Base-by-base conservation (phyloP, 129 eudicot genomes). In the Daucus carota region DNA sequence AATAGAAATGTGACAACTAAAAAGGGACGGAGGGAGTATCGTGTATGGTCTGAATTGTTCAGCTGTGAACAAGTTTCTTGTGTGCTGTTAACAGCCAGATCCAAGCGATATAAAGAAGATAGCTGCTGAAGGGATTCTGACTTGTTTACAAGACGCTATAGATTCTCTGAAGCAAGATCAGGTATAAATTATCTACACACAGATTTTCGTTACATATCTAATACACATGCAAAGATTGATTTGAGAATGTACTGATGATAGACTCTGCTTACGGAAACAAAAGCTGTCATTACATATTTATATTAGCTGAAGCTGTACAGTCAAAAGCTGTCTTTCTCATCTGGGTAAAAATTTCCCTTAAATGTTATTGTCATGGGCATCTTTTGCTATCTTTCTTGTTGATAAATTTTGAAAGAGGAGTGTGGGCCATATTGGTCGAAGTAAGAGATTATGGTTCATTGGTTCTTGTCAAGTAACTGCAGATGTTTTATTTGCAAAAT, bases 71-170 rank as follows among this genome's bases (percentile, higher is more conserved):
- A 28, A 40, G 18, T 76, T 8, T n/a, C 45, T 48, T 13, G 66
- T 22, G 22, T 70, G 70, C 75, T 59, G 80, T 36, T 71, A 75
- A 65, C 88, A 92, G 96, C 97, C 93, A 22, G 91, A 87, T 77
- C 80, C 87, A 73, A 74, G 84, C 68, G 97, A 89, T 77, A 87
- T 89, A 62, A 81, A 84, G 82, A 87, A 83, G 78, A 80, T 92
- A 84, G 96, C 97, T 77, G 90, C 96, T 38, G 93, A 87, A 85
- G 96, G 97, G 72, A 87, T 92, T 79, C 79, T 92, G 59, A 92
- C 93, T 54, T 92, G 96, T 81, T 86, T 92, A 72, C 97, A 92
- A 46, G 97, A 92, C 59, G 87, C 97, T 63, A 81, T 92, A 69
- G 90, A 87, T 81, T 77, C 87, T 81, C 93, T 92, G 48, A 80